Evolutionary conservation across 2,329 filamentous ascomycete species (phyloP).

Genomic region (Neonectria faginata): DNA sequence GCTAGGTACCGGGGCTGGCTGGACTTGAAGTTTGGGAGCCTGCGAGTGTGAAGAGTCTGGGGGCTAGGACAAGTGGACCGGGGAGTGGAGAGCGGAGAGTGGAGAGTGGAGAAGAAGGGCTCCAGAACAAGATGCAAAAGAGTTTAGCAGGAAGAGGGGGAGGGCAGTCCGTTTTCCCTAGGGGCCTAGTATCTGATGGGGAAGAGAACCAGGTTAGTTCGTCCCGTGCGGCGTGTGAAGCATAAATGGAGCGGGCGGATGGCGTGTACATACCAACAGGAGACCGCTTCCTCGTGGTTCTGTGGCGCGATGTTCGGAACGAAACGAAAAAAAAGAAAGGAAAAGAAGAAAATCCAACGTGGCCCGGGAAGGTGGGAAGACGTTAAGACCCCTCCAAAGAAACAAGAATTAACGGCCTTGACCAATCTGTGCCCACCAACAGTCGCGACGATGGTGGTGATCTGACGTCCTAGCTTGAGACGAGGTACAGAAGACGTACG

Average conservation of each 20-base stretch:
- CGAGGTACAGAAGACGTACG: background rate
- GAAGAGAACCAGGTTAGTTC: slow-evolving; percentile 18
- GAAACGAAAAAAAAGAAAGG: background rate
- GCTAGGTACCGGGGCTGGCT: slow-evolving; percentile 21
- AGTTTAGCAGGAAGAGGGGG: slow-evolving; percentile 22
- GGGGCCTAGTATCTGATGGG: slow-evolving; percentile 17
- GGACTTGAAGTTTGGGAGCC: slow-evolving; percentile 8
- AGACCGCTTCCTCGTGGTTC: slow-evolving; percentile 15
- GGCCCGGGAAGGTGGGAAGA: background rate
- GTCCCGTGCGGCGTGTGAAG: too few relatives aligned
- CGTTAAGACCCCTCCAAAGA: background rate
- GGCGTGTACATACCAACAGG: slow-evolving; percentile 4
- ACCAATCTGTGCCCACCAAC: slow-evolving; percentile 4
- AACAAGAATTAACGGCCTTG: slow-evolving; percentile 2
- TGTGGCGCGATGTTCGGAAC: slow-evolving; percentile 17
- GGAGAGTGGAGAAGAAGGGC: slow-evolving; percentile 25
- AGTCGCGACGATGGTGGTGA: slow-evolving; percentile 23
- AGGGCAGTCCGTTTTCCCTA: slow-evolving; percentile 8
- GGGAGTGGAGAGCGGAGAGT: slow-evolving; percentile 19
- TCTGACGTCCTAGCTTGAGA: slow-evolving; percentile 16
- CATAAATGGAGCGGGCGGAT: slow-evolving; percentile 1
- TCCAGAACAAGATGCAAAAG: slow-evolving; percentile 29
- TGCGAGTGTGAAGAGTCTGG: slow-evolving; percentile 15
- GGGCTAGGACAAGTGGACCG: slow-evolving; percentile 21
- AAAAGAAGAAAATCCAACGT: background rate